Percentiles rank a stretch among this genome's conserved stretches.
Conservation (phyloP, 2,329 filamentous ascomycete species). For the Xylaria digitata region DNA sequence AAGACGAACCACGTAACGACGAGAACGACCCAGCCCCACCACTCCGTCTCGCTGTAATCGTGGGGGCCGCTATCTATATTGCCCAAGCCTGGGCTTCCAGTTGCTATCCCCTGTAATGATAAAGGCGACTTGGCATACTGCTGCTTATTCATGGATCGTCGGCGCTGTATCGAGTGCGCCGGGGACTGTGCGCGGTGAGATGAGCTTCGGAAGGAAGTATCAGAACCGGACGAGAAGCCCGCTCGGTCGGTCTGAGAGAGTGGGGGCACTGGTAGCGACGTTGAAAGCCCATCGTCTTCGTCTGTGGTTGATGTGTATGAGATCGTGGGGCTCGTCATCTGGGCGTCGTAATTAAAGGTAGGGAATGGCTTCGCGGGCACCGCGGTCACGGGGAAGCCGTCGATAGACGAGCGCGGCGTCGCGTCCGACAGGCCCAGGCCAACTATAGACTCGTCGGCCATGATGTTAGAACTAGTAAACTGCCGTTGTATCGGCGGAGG, state of each 20-base stretch:
- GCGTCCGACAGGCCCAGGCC: constrained; percentile 62
- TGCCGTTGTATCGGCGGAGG: constrained; percentile 38
- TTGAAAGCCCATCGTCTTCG: constrained; percentile 79
- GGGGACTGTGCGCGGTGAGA: constrained; percentile 40
- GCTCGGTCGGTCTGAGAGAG: constrained; percentile 55
- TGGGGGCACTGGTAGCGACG: constrained; percentile 62
- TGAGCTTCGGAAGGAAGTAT: constrained; percentile 68
- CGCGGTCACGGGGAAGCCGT: constrained; percentile 54
- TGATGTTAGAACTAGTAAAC: constrained; percentile 30
- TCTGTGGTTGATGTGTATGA: constrained; percentile 81
- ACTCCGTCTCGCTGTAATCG: constrained; percentile 95
- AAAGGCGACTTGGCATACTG: constrained; percentile 69
- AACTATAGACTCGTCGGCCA: constrained; percentile 45
- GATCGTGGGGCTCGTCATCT: constrained; percentile 64
- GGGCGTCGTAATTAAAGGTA: constrained; percentile 41
- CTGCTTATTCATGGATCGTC: constrained; percentile 57
- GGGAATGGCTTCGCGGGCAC: constrained; percentile 37
- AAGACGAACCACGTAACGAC: constrained; percentile 95
- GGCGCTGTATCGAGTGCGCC: constrained; percentile 53
- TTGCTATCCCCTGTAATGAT: constrained; percentile 65
- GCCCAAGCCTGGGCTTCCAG: constrained; percentile 57
- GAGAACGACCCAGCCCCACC: constrained; percentile 97
- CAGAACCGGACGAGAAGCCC: constrained; percentile 67
- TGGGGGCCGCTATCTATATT: constrained; percentile 68
- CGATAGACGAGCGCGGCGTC: constrained; percentile 60